A percentile compares a stretch with the other conserved stretches of the same genome.
These are phyloP conservation scores for Thymus mandschuricus DNA, from an alignment of 257 asterid species.

Conservation along the genomic window DNA sequence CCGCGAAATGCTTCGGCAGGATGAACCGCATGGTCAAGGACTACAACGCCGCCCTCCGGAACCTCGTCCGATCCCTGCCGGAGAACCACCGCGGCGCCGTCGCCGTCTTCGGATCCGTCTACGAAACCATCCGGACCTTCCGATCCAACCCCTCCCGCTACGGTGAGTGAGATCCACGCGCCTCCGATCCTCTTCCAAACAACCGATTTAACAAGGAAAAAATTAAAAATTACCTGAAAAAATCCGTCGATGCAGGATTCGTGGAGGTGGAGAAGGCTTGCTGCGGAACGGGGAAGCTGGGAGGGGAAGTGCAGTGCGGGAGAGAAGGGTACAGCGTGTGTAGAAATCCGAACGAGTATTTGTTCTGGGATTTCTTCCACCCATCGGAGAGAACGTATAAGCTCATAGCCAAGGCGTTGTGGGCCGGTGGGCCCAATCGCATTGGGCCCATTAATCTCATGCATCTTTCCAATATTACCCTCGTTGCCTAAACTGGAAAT, in stretches of 20 bases:
- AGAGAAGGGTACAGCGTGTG: slow-evolving; percentile 64
- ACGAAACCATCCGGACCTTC: slow-evolving; percentile 46
- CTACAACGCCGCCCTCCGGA: slow-evolving; percentile 57
- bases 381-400: slow-evolving; percentile 67
- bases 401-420: slow-evolving; percentile 62
- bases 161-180: slow-evolving; percentile 35
- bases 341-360: slow-evolving; percentile 41
- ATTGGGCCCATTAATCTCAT: slow-evolving; percentile 63
- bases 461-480: slow-evolving; percentile 45
- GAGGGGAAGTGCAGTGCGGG: slow-evolving; percentile 73
- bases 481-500: too few relatives aligned
- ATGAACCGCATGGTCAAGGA: slow-evolving; percentile 70
- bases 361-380: slow-evolving; percentile 81
- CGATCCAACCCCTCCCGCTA: slow-evolving; percentile 52
- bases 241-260: slow-evolving; percentile 44
- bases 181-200: too few relatives aligned
- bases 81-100: slow-evolving; percentile 44
- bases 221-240: too few relatives aligned
- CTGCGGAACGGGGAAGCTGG: slow-evolving; percentile 66
- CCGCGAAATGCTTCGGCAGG: slow-evolving; percentile 53
- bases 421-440: slow-evolving; percentile 51
- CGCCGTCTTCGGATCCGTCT: slow-evolving; percentile 61
- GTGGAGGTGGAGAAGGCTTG: slow-evolving; percentile 57
- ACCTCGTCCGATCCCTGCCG: slow-evolving; percentile 42
- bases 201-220: too few relatives aligned